Base-by-base conservation (phyloP, 805 yeast species). In the Suhomyces kilbournensis region DNA sequence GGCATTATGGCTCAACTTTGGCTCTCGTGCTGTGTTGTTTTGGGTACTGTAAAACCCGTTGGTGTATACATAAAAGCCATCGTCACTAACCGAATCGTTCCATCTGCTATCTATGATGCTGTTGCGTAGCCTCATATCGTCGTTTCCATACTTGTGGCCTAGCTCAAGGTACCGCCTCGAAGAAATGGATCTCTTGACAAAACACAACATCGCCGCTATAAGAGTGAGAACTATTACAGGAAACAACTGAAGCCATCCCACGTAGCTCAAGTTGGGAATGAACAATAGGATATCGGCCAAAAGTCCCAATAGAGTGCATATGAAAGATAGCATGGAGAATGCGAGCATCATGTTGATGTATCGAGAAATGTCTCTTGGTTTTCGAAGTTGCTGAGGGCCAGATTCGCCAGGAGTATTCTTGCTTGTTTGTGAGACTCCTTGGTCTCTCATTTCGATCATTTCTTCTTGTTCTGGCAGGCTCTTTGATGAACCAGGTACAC, bases 221-320 rank as follows among this genome's bases (percentile, higher is more conserved):
- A 85, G 56, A 0, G 93, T 86, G 45, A 85, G 75, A 30, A 85
- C 66, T 1, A 86, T 79, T 0, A 94, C 81, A 1, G 93, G 81
- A 0, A 82, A 83, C 23, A 92, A 71, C 53, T 88, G 79, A 48
- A 87, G 71, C 97, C 97, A 93, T 23, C 97, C 97, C 44, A 86
- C 80, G 84, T 90, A 91, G 50, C 82, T 78, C 50, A 93, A 70
- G 62, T 84, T 83, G 2, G 92, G 88, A 1, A 85, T 78, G 61
- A 93, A 93, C 48, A 93, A 67, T 40, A 92, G 67, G 38, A 92
- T 80, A 65, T 93, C 98, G 3, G 90, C 90, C 53, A 92, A 71
- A 57, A 93, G 88, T 6, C 92, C 85, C 48, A 93, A 73, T 47
- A 92, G 69, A 1, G 88, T 74, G 42, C 87, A 74, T 52, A 92